Evolutionary conservation across 2,329 filamentous ascomycete genomes (phyloP).

Genomic region (Didymella pinodella): DNA sequence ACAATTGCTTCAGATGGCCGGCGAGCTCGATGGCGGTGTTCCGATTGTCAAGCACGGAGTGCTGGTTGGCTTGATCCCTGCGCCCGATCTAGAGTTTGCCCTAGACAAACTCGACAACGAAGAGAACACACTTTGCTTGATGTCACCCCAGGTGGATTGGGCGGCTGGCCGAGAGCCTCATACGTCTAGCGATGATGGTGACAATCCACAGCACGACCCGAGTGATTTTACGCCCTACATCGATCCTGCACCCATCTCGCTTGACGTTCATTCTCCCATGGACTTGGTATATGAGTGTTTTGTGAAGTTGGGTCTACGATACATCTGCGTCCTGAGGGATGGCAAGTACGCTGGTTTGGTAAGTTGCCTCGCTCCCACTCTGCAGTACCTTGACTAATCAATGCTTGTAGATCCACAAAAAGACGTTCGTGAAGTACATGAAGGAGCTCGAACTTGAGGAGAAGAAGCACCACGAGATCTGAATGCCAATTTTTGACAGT

Average conservation of each 20-base stretch:
- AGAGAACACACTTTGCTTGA: constrained; percentile 76
- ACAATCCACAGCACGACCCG: constrained; percentile 61
- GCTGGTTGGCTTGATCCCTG: constrained; percentile 89
- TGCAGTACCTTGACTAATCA: neutral
- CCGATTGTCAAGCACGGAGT: constrained; percentile 82
- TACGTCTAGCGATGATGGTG: constrained; percentile 65
- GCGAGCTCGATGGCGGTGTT: constrained; percentile 90
- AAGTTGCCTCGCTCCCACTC: constrained; percentile 43
- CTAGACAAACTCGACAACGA: constrained; percentile 85
- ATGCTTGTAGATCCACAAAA: constrained; percentile 78
- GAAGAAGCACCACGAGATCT: constrained; percentile 28
- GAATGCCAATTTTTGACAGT: neutral
- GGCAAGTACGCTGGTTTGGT: constrained; percentile 90
- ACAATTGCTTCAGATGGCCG: constrained; percentile 79
- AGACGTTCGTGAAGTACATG: constrained; percentile 94
- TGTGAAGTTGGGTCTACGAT: constrained; percentile 88
- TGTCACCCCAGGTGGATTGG: constrained; percentile 70
- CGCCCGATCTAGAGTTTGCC: constrained; percentile 91
- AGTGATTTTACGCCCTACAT: constrained; percentile 92
- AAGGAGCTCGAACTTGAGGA: constrained; percentile 74
- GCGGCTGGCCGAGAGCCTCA: constrained; percentile 54
- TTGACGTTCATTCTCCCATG: constrained; percentile 90
- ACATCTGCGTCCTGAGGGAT: constrained; percentile 86
- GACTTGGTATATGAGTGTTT: constrained; percentile 97
- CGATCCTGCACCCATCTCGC: constrained; percentile 85